A percentile compares a stretch with the other conserved stretches of the same genome.
Evolutionary conservation across 2,329 filamentous ascomycete species (phyloP).

Genomic region (Trichoderma guizhouense): DNA sequence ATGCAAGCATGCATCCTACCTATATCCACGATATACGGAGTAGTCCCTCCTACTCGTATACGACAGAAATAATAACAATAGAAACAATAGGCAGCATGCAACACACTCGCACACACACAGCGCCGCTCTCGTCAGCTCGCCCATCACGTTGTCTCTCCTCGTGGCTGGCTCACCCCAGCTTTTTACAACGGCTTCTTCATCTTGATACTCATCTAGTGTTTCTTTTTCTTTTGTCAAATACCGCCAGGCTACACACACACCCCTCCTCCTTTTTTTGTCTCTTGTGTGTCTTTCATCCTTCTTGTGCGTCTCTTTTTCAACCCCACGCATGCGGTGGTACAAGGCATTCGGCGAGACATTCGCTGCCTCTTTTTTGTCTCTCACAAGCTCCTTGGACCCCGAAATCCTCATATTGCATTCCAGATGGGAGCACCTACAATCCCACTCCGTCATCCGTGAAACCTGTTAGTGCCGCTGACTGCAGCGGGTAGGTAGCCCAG

Average conservation of each 20-base stretch:
- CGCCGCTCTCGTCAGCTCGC: slow-evolving; percentile 3
- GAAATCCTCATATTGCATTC: slow-evolving; percentile 5
- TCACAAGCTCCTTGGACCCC: neutral
- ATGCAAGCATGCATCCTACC: neutral
- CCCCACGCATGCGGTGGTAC: slow-evolving; percentile 6
- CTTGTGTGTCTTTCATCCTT: neutral
- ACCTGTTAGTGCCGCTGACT: neutral
- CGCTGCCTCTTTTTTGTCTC: neutral
- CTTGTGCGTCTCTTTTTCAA: neutral
- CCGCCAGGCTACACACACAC: neutral
- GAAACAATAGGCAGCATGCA: neutral
- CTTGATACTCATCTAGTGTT: neutral
- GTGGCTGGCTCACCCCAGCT: slow-evolving; percentile 11
- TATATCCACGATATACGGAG: neutral
- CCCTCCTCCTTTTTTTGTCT: neutral
- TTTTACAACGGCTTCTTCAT: neutral
- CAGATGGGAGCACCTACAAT: neutral
- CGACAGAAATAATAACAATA: neutral
- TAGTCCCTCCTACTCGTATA: neutral
- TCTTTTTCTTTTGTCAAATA: neutral
- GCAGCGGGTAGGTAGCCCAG: neutral
- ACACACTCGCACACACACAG: neutral
- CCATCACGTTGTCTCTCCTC: slow-evolving; percentile 3
- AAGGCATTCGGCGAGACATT: slow-evolving; percentile 9
- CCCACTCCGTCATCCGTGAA: neutral